phyloP scores from a whole-genome alignment of 2,329 filamentous ascomycete species.

The Cladosporium phlei region DNA sequence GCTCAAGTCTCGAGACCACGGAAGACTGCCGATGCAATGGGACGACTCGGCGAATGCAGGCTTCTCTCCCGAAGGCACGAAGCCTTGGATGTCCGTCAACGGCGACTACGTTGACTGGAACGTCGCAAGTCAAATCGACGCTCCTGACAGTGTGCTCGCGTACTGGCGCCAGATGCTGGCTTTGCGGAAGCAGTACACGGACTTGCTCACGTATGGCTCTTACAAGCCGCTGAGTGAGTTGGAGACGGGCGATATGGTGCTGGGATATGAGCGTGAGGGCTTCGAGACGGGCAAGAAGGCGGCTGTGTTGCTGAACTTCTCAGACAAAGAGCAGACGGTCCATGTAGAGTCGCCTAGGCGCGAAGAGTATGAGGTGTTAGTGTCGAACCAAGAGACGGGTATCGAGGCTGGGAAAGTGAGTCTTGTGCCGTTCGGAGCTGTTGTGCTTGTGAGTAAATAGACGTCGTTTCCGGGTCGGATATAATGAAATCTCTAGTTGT shows the following conservation, averaged over 20 bases:
- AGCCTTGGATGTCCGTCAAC: slow-evolving; percentile 66
- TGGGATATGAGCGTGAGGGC: slow-evolving; percentile 31
- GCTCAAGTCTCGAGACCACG: slow-evolving; percentile 61
- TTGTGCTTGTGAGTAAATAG: slow-evolving; percentile 13
- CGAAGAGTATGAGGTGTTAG: slow-evolving; percentile 16
- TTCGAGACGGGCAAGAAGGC: slow-evolving; percentile 29
- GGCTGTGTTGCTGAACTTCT: slow-evolving; percentile 36
- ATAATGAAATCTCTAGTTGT: too few relatives aligned
- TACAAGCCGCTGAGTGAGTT: slow-evolving; percentile 18
- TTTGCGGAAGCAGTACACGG: slow-evolving; percentile 20
- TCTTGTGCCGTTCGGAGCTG: slow-evolving; percentile 19
- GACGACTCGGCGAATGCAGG: slow-evolving; percentile 52
- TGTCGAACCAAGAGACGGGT: slow-evolving; percentile 18
- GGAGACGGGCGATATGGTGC: slow-evolving; percentile 19
- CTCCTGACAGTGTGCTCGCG: slow-evolving; percentile 47
- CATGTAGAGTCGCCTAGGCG: slow-evolving; percentile 10
- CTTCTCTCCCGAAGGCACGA: slow-evolving; percentile 52
- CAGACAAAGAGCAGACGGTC: slow-evolving; percentile 30
- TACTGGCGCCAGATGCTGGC: slow-evolving; percentile 49
- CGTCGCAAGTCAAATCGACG: slow-evolving; percentile 50
- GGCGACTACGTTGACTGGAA: slow-evolving; percentile 58
- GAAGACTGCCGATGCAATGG: slow-evolving; percentile 67
- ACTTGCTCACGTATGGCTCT: slow-evolving; percentile 24
- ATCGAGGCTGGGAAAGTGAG: slow-evolving; percentile 12
- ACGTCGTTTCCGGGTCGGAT: not conserved